Evolutionary conservation across 306 rosid genomes (phyloP).

Genomic region (Quercus berberidifolia): DNA sequence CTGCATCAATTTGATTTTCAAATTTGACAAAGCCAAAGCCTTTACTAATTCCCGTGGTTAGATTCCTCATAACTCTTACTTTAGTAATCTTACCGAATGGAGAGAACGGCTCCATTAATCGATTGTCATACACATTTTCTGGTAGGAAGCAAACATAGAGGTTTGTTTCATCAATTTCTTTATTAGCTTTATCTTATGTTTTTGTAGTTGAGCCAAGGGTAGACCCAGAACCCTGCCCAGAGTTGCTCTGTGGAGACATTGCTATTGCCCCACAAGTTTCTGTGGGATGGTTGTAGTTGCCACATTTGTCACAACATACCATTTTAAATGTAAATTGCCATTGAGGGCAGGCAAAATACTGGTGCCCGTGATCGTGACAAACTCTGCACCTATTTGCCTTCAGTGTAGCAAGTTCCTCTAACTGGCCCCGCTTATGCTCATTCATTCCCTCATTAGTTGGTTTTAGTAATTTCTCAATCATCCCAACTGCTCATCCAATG

Average conservation of each 20-base stretch:
- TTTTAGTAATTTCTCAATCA: slow-evolving; percentile 23
- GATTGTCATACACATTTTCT: not conserved
- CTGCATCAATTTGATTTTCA: slow-evolving; percentile 1
- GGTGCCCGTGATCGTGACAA: slow-evolving; percentile 15
- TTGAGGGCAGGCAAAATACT: slow-evolving; percentile 11
- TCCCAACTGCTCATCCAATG: slow-evolving; percentile 24
- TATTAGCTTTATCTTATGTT: not conserved
- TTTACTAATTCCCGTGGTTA: slow-evolving; percentile 15
- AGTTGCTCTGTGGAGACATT: not conserved
- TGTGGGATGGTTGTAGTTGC: not conserved
- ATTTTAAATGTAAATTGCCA: slow-evolving; percentile 7
- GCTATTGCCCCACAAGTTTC: not conserved
- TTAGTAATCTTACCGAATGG: slow-evolving; percentile 19
- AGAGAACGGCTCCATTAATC: slow-evolving; percentile 20
- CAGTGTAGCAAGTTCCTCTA: slow-evolving; percentile 16
- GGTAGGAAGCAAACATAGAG: slow-evolving; percentile 23
- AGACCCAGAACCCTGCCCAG: not conserved
- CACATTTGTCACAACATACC: not conserved
- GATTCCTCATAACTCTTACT: slow-evolving; percentile 21
- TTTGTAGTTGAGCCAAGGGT: not conserved
- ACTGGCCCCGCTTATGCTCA: slow-evolving; percentile 21
- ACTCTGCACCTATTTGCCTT: slow-evolving; percentile 7
- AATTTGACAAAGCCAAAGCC: slow-evolving; percentile 22
- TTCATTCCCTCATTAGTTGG: slow-evolving; percentile 18
- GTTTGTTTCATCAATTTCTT: slow-evolving; percentile 15